Evolutionary conservation across 768 basidiomycete species (phyloP).

Genomic region (Russula emetica): DNA sequence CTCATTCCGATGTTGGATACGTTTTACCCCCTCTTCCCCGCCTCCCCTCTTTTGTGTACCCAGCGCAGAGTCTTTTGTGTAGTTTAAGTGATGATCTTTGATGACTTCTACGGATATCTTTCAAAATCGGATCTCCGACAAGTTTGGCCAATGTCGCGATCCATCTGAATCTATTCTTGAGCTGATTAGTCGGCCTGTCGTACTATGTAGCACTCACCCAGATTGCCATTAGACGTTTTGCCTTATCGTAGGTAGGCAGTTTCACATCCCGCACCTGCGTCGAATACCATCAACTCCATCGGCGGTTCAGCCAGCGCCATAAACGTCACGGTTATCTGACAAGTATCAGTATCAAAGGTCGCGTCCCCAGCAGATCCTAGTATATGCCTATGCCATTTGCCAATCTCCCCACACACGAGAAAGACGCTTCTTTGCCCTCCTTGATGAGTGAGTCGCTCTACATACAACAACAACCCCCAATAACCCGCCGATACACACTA

Average conservation of each 20-base stretch:
- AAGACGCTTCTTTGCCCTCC: conserved; percentile 72
- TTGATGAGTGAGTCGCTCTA: conserved; percentile 59
- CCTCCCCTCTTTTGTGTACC: conserved; percentile 5
- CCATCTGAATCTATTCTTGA: too few relatives aligned
- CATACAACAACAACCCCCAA: not conserved
- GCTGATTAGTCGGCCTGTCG: not conserved
- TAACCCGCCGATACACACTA: not conserved
- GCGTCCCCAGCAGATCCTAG: too few relatives aligned
- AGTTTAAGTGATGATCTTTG: conserved; percentile 24
- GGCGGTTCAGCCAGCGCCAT: too few relatives aligned
- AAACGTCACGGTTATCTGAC: not conserved
- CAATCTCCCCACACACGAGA: conserved; percentile 60
- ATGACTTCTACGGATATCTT: conserved; percentile 14
- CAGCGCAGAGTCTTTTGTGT: conserved; percentile 17
- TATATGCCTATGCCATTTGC: conserved; percentile 71
- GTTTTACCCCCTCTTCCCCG: not conserved
- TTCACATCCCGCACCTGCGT: too few relatives aligned
- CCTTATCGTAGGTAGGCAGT: too few relatives aligned
- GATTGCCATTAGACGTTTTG: too few relatives aligned
- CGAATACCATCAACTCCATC: too few relatives aligned
- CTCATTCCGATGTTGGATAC: not conserved
- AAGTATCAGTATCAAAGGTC: not conserved
- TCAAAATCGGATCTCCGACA: not conserved
- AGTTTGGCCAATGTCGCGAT: not conserved
- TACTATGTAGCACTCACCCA: too few relatives aligned